Evolutionary conservation across 176 grass and related monocot species (phyloP).

Genomic region (Metroxylon sagu): DNA sequence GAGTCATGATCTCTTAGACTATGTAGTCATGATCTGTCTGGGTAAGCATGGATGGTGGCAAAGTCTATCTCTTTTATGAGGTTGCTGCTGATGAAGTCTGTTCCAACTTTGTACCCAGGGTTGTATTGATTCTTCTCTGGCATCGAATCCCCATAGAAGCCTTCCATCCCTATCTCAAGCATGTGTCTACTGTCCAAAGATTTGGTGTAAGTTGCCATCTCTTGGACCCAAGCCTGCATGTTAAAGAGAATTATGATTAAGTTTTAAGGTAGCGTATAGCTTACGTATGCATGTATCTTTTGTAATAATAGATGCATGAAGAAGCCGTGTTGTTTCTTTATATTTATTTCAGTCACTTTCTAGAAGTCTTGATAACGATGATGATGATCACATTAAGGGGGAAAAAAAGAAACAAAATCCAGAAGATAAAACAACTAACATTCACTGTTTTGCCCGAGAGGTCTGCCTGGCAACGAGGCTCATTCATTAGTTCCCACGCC

Average conservation of each 20-base stretch:
- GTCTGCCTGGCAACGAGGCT: constrained; percentile 46
- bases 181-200: constrained; percentile 36
- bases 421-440: constrained; percentile 11
- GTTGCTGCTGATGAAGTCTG: constrained; percentile 40
- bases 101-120: constrained; percentile 46
- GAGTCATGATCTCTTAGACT: no score
- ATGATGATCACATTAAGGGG: no score
- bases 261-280: no score
- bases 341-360: no score
- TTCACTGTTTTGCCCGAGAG: constrained; percentile 36
- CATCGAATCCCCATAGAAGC: constrained; percentile 41
- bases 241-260: no score
- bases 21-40: no score
- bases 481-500: constrained; percentile 52
- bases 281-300: no score
- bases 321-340: no score
- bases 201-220: constrained; percentile 41
- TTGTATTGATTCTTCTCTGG: constrained; percentile 48
- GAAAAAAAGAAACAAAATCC: no score
- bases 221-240: constrained; percentile 33
- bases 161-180: constrained; percentile 43
- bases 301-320: no score
- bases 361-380: no score
- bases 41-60: constrained; percentile 42
- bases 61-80: constrained; percentile 45